These are phyloP conservation scores for Penicillium desertorum DNA, from an alignment of 495 filamentous ascomycete genomes.

Conservation along the genomic window DNA sequence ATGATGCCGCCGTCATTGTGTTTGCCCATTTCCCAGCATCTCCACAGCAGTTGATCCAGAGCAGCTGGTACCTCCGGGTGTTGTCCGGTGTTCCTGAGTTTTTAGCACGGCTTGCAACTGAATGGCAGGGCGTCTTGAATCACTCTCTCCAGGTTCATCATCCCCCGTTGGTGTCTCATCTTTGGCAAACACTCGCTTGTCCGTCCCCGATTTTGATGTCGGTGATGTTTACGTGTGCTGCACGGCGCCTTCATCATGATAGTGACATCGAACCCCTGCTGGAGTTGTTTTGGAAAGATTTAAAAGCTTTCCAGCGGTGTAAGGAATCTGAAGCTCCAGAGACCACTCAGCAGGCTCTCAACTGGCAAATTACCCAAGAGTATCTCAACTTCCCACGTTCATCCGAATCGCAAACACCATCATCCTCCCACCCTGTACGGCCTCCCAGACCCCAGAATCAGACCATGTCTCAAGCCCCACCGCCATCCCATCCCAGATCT, in stretches of 20 bases:
- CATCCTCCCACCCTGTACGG: neutral
- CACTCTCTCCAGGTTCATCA: neutral
- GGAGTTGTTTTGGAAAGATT: constrained; percentile 1
- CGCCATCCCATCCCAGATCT: neutral
- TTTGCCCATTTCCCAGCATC: constrained; percentile 8
- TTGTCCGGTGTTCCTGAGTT: neutral
- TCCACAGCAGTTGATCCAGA: neutral
- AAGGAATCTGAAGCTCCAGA: neutral
- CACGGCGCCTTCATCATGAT: constrained; percentile 1
- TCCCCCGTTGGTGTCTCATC: constrained; percentile 5
- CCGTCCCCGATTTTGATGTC: constrained; percentile 6
- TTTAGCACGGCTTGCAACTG: neutral
- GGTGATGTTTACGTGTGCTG: constrained; percentile 11
- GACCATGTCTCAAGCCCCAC: neutral
- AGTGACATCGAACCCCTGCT: neutral
- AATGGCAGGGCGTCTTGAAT: neutral
- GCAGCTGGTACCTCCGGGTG: neutral
- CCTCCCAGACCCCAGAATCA: constrained; percentile 1
- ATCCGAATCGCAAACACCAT: neutral
- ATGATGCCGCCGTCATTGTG: neutral
- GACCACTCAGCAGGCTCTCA: neutral
- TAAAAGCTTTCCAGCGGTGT: neutral
- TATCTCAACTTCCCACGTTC: constrained; percentile 2
- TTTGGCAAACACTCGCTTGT: neutral
- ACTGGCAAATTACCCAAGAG: neutral